These are phyloP conservation scores for Sporobolomyces phaffii DNA, from an alignment of 768 basidiomycete genomes.

Conservation along the genomic window DNA sequence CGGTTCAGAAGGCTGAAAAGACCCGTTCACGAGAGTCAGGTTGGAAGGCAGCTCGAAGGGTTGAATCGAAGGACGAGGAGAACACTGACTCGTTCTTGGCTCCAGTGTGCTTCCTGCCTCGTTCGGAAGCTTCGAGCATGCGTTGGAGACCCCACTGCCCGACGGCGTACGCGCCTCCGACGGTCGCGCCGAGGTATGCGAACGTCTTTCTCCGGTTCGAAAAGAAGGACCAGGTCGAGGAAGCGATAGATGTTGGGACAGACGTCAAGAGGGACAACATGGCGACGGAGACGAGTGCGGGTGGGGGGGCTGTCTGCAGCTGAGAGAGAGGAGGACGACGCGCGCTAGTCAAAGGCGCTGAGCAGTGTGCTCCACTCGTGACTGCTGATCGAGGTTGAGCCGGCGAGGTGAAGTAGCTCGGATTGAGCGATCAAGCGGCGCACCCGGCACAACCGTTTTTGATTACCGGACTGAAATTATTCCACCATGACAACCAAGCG, in stretches of 20 bases:
- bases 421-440: no score
- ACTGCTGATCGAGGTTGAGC: no score
- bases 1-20: conserved; percentile 64
- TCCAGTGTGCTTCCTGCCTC: conserved; percentile 56
- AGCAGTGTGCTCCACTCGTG: no score
- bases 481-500: no score
- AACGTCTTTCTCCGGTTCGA: conserved; percentile 53
- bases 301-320: neutral
- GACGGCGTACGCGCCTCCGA: conserved; percentile 61
- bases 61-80: no score
- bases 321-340: neutral
- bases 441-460: no score
- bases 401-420: no score
- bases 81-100: conserved; percentile 66
- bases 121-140: conserved; percentile 62
- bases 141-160: conserved; percentile 59
- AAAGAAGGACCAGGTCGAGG: conserved; percentile 51
- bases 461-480: no score
- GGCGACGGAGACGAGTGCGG: neutral
- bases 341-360: no score
- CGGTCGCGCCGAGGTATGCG: conserved; percentile 53
- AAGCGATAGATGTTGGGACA: neutral
- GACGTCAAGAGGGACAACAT: conserved; percentile 7
- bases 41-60: no score
- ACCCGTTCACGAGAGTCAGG: no score